Percentiles rank a stretch among this genome's conserved stretches.
phyloP scores from a whole-genome alignment of 176 grass and related monocot genomes.

The Cenchrus fungigraminus region DNA sequence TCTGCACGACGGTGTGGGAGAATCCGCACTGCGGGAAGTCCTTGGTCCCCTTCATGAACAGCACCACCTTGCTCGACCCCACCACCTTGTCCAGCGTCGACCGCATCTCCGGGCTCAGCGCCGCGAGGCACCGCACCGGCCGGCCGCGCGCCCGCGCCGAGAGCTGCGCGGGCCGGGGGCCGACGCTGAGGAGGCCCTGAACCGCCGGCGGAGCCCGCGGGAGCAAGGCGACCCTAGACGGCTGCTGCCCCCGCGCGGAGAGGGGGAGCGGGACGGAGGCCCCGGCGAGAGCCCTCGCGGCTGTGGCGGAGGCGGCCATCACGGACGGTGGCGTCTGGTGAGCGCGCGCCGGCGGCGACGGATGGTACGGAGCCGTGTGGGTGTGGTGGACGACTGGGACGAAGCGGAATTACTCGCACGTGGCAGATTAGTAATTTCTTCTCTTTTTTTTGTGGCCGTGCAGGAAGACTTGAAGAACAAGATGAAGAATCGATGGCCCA shows the following conservation, averaged over 20 bases:
- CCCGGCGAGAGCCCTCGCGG: conserved; percentile 1
- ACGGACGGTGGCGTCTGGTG: conserved; percentile 30
- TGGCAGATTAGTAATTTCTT: conserved; percentile 20
- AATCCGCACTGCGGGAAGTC: conserved; percentile 98
- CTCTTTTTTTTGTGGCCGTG: neutral
- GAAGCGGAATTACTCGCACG: neutral
- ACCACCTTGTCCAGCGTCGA: conserved; percentile 90
- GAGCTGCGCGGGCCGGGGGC: neutral
- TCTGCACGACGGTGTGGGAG: conserved; percentile 92
- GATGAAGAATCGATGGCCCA: neutral
- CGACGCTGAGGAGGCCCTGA: conserved; percentile 28
- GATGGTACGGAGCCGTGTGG: conserved; percentile 6
- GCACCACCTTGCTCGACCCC: conserved; percentile 67
- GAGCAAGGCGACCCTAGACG: neutral
- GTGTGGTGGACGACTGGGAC: conserved; percentile 19
- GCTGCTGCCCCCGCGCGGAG: neutral
- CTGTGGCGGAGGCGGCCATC: conserved; percentile 52
- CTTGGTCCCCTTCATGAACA: conserved; percentile 98
- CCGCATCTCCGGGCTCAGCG: conserved; percentile 60
- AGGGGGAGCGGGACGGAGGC: neutral
- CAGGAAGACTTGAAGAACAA: neutral
- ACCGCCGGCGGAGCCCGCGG: neutral
- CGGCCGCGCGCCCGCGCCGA: conserved; percentile 13
- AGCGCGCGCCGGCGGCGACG: conserved; percentile 42
- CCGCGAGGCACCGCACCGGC: conserved; percentile 62